phyloP scores from a whole-genome alignment of 208 protist genomes.

The Wallacemonas rigidus region DNA sequence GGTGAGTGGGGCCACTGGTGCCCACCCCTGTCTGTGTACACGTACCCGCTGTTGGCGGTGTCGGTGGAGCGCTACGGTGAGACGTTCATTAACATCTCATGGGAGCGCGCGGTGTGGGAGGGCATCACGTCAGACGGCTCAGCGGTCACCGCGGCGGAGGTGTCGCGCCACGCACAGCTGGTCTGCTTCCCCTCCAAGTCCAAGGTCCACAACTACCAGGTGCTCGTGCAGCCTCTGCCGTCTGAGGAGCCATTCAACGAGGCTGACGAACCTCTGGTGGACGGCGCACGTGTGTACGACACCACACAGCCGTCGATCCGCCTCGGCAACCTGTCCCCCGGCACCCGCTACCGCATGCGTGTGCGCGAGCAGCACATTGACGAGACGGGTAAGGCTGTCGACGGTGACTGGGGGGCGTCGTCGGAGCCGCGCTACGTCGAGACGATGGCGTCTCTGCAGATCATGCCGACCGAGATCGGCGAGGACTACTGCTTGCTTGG shows the following conservation, averaged over 20 bases:
- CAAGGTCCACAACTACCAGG: conserved; percentile 90
- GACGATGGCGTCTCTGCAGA: conserved; percentile 71
- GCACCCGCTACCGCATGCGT: conserved; percentile 76
- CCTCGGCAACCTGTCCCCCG: conserved; percentile 79
- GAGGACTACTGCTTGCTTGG: conserved; percentile 89
- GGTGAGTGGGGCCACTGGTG: conserved; percentile 91
- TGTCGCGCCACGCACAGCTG: conserved; percentile 27
- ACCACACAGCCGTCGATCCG: conserved; percentile 86
- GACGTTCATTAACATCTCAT: conserved; percentile 82
- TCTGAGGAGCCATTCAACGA: conserved; percentile 76
- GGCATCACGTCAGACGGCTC: conserved; percentile 15
- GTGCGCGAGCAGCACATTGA: conserved; percentile 87
- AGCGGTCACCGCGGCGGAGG: conserved; percentile 16
- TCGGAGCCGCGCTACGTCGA: conserved; percentile 60
- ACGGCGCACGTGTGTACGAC: conserved; percentile 88
- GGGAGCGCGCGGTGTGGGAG: conserved; percentile 55
- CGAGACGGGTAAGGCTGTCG: conserved; percentile 47
- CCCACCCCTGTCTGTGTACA: conserved; percentile 49
- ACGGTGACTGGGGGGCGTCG: conserved; percentile 59
- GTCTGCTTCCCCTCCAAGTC: conserved; percentile 70
- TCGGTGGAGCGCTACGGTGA: conserved; percentile 74
- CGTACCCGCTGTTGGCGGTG: conserved; percentile 75
- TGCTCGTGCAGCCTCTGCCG: conserved; percentile 72
- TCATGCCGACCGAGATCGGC: conserved; percentile 85
- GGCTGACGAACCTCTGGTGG: conserved; percentile 76